Conservation (phyloP, 768 basidiomycete species). For the Candolleomyces eurysporus region DNA sequence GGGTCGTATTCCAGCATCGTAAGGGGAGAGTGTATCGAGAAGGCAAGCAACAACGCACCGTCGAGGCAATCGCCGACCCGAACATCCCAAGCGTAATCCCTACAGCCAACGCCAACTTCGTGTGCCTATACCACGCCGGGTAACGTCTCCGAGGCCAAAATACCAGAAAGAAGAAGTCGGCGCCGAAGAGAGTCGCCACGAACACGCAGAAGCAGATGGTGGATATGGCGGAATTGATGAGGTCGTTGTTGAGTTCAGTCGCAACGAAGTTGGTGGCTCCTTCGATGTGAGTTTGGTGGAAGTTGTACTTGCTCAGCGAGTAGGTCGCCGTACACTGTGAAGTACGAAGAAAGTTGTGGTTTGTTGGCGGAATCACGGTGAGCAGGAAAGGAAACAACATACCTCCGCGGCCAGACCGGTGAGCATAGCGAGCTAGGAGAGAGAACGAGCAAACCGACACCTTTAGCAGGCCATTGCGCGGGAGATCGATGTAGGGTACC, state of each 20-base stretch:
- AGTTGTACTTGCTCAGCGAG: conserved; percentile 33
- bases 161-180: conserved; percentile 35
- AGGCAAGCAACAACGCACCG: conserved; percentile 20
- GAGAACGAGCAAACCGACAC: not conserved
- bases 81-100: conserved; percentile 24
- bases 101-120: conserved; percentile 21
- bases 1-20: no score
- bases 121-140: conserved; percentile 28
- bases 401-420: conserved; percentile 30
- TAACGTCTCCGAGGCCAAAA: conserved; percentile 31
- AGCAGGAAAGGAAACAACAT: no score
- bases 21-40: not conserved
- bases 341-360: no score
- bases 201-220: conserved; percentile 34
- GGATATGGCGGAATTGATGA: conserved; percentile 25
- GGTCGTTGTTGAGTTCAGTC: conserved; percentile 27
- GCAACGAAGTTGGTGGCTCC: conserved; percentile 13
- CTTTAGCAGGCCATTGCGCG: no score
- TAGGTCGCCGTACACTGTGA: conserved; percentile 30
- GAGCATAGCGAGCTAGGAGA: conserved; percentile 25
- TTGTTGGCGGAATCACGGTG: not conserved
- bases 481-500: no score
- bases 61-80: conserved; percentile 27
- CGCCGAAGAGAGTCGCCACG: conserved; percentile 34
- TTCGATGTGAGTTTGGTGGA: conserved; percentile 26